Conservation (phyloP, 306 rosid species). For the Hippophae rhamnoides region DNA sequence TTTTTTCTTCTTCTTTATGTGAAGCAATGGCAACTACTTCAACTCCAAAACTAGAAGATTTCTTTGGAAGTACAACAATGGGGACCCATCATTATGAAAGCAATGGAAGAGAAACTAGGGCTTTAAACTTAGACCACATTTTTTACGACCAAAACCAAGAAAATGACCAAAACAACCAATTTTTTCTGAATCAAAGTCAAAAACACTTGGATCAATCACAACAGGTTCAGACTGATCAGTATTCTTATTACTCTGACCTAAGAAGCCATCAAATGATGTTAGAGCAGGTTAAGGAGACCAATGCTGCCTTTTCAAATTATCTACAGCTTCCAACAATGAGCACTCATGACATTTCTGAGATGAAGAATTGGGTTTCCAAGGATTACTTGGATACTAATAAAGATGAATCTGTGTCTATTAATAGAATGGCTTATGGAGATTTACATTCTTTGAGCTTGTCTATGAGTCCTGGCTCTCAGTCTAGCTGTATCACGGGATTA, state of each 20-base stretch:
- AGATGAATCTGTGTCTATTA: constrained; percentile 43
- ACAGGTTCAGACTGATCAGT: constrained; percentile 21
- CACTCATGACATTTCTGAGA: constrained; percentile 25
- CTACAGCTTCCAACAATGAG: constrained; percentile 30
- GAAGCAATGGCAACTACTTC: constrained; percentile 44
- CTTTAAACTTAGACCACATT: constrained; percentile 60
- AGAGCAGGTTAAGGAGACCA: no score
- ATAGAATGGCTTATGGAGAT: constrained; percentile 51
- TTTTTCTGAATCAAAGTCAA: constrained; percentile 22
- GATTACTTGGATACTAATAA: constrained; percentile 36
- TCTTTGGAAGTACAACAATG: constrained; percentile 61
- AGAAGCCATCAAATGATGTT: constrained; percentile 25
- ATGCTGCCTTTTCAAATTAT: constrained; percentile 20
- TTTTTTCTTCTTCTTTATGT: constrained; percentile 12
- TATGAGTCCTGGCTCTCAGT: constrained; percentile 80
- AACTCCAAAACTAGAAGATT: constrained; percentile 78
- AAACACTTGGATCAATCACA: constrained; percentile 22
- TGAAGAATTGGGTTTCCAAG: constrained; percentile 53
- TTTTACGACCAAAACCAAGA: constrained; percentile 35
- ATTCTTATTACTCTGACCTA: constrained; percentile 31
- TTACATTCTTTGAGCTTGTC: constrained; percentile 65
- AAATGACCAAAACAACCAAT: constrained; percentile 8
- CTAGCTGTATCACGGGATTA: constrained; percentile 64
- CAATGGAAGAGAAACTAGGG: constrained; percentile 48
- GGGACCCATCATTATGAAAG: constrained; percentile 65